phyloP scores from a whole-genome alignment of 345 rosid species.

The Gossypium ekmanianum region DNA sequence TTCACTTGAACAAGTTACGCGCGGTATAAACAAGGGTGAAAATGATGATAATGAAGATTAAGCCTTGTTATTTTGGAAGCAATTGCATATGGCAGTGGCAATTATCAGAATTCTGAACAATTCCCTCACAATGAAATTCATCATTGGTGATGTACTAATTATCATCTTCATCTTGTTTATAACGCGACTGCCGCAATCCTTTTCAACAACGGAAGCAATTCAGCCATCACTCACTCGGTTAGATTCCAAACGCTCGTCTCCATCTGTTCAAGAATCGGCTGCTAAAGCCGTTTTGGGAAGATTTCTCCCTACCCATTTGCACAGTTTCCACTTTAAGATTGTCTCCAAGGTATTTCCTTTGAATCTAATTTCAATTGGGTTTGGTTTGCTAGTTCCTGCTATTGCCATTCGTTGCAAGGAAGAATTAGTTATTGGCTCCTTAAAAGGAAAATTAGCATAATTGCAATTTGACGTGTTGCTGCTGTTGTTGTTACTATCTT shows the following conservation, averaged over 20 bases:
- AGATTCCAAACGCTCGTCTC: slow-evolving; percentile 52
- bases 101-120: background rate
- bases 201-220: slow-evolving; percentile 34
- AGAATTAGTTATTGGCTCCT: background rate
- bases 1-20: background rate
- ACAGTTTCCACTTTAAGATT: slow-evolving; percentile 63
- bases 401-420: background rate
- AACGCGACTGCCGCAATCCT: slow-evolving; percentile 5
- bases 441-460: background rate
- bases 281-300: slow-evolving; percentile 59
- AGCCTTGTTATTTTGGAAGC: background rate
- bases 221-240: slow-evolving; percentile 43
- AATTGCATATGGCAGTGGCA: background rate
- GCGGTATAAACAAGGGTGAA: background rate
- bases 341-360: slow-evolving; percentile 51
- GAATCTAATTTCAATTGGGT: background rate
- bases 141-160: background rate
- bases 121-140: slow-evolving; percentile 4
- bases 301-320: slow-evolving; percentile 62
- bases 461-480: background rate
- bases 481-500: background rate
- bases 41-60: background rate
- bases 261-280: slow-evolving; percentile 71
- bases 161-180: slow-evolving; percentile 25
- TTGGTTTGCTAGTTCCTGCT: background rate